Evolutionary conservation across 257 asterid species (phyloP).

Genomic region (Nicotiana undulata): DNA sequence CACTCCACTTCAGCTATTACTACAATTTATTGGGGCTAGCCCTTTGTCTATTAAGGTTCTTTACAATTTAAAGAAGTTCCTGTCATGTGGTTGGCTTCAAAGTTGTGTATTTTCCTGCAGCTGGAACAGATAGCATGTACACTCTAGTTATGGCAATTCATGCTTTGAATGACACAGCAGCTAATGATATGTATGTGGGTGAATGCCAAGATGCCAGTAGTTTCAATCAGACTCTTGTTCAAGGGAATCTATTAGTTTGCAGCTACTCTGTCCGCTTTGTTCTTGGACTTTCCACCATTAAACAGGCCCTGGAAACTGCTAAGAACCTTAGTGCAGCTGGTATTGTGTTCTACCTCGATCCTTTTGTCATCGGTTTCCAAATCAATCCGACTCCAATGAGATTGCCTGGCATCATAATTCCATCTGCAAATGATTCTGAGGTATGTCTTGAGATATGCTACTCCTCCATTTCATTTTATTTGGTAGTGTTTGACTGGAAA

Average conservation of each 20-base stretch:
- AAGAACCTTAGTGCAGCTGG: conserved; percentile 81
- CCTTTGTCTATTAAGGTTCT: not conserved
- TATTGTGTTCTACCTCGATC: conserved; percentile 93
- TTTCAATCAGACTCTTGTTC: conserved; percentile 51
- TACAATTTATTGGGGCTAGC: not conserved
- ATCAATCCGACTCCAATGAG: conserved; percentile 82
- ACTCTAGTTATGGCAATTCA: conserved; percentile 77
- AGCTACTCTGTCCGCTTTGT: conserved; percentile 98
- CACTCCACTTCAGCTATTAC: not conserved
- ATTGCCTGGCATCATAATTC: conserved; percentile 83
- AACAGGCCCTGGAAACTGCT: conserved; percentile 79
- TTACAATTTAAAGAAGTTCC: not conserved
- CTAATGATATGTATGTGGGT: conserved; percentile 64
- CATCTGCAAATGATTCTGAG: conserved; percentile 84
- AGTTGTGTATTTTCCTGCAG: conserved; percentile 32
- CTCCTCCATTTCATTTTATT: not conserved
- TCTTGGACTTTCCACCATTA: conserved; percentile 89
- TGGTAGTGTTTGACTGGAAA: not conserved
- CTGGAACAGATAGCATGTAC: conserved; percentile 74
- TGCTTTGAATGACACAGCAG: conserved; percentile 50
- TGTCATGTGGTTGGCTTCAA: not conserved
- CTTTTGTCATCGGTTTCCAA: conserved; percentile 85
- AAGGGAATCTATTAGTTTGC: conserved; percentile 81
- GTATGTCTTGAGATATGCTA: conserved; percentile 33
- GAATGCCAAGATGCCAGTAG: conserved; percentile 85